phyloP scores from a whole-genome alignment of 805 yeast species.

The Candida ovalis region DNA sequence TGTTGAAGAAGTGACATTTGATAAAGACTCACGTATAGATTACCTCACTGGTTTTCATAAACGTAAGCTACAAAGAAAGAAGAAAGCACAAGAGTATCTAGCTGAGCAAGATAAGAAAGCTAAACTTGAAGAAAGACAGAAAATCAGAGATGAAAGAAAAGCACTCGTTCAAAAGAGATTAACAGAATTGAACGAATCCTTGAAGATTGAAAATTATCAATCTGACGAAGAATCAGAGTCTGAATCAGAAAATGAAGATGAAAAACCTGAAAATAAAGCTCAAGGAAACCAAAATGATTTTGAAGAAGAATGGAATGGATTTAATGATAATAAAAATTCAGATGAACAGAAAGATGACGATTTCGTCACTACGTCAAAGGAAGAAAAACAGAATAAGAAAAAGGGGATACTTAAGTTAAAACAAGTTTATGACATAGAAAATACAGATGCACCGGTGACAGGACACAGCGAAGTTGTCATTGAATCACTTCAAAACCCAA shows the following conservation, averaged over 20 bases:
- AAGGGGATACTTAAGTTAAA: constrained; percentile 45
- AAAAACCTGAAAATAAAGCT: constrained; percentile 15
- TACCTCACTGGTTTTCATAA: constrained; percentile 94
- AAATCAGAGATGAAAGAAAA: constrained; percentile 66
- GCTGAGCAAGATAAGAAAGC: constrained; percentile 75
- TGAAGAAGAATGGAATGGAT: constrained; percentile 39
- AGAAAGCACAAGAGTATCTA: constrained; percentile 72
- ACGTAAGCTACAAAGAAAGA: constrained; percentile 83
- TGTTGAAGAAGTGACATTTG: constrained; percentile 82
- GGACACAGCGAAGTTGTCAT: constrained; percentile 50
- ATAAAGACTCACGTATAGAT: constrained; percentile 72
- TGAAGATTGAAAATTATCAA: constrained; percentile 25
- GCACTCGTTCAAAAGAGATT: constrained; percentile 61
- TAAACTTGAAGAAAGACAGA: constrained; percentile 71
- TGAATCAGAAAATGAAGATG: constrained; percentile 30
- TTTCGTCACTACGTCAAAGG: neutral
- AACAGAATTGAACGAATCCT: constrained; percentile 49
- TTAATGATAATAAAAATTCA: constrained; percentile 25
- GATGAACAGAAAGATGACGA: constrained; percentile 17
- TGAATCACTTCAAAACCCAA: constrained; percentile 51
- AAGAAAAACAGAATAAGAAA: constrained; percentile 4
- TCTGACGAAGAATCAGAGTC: constrained; percentile 22
- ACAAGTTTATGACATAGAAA: constrained; percentile 37
- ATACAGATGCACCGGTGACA: constrained; percentile 37
- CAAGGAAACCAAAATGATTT: constrained; percentile 10